Percentiles rank a stretch among this genome's conserved stretches.
These are phyloP conservation scores for Spirogloea muscicola DNA, from an alignment of 139 green algal genomes.

Conservation along the genomic window DNA sequence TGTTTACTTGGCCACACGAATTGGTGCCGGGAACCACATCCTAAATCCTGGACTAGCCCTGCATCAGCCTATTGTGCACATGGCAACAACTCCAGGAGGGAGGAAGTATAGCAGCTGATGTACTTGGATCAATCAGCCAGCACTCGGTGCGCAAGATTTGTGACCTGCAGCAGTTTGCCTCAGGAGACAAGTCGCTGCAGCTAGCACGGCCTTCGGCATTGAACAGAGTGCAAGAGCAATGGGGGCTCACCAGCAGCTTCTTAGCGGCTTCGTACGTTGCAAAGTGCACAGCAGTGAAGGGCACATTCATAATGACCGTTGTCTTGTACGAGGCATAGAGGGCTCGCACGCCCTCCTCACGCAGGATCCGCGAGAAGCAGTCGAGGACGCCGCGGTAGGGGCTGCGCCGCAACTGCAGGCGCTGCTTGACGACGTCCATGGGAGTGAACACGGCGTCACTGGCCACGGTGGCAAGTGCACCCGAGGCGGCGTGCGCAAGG, in stretches of 20 bases:
- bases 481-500: conserved; percentile 56
- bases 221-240: too few relatives aligned
- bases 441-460: conserved; percentile 84
- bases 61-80: too few relatives aligned
- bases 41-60: too few relatives aligned
- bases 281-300: conserved; percentile 89
- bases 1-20: too few relatives aligned
- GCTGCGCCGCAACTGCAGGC: conserved; percentile 64
- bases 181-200: too few relatives aligned
- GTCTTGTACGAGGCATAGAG: conserved; percentile 88
- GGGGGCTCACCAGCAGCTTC: conserved; percentile 56
- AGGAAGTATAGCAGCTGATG: too few relatives aligned
- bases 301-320: conserved; percentile 94
- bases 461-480: conserved; percentile 74
- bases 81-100: too few relatives aligned
- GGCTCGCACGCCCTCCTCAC: conserved; percentile 67
- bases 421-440: conserved; percentile 87
- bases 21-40: too few relatives aligned
- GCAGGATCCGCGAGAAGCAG: conserved; percentile 48
- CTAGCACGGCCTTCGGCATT: too few relatives aligned
- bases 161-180: too few relatives aligned
- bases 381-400: conserved; percentile 37
- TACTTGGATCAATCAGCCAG: too few relatives aligned
- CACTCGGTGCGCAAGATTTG: too few relatives aligned
- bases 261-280: conserved; percentile 86